Conservation (phyloP, 116 monocot genomes). For the Dioscorea cayenensis region DNA sequence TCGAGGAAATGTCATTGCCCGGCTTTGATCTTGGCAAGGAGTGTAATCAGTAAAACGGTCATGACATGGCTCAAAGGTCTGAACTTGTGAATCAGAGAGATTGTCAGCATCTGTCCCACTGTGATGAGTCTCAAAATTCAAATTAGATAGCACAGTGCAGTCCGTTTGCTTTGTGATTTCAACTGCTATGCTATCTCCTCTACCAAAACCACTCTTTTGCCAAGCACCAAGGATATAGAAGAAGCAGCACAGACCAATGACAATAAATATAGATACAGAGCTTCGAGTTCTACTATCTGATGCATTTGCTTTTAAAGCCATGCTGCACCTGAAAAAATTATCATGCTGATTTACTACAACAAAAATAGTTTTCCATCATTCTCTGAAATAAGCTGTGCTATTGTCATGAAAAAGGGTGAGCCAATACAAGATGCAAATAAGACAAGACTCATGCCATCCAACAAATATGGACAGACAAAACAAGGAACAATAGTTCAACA, state of each 20-base stretch:
- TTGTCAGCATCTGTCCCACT: constrained; percentile 12
- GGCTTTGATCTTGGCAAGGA: constrained; percentile 73
- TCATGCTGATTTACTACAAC: background rate
- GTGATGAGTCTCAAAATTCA: constrained; percentile 64
- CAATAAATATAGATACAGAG: constrained; percentile 51
- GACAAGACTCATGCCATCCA: no score
- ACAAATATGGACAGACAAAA: no score
- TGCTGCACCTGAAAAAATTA: constrained; percentile 25
- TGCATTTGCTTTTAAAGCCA: constrained; percentile 50
- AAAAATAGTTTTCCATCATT: background rate
- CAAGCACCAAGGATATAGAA: constrained; percentile 76
- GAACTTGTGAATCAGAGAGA: constrained; percentile 10
- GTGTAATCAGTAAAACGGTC: constrained; percentile 61
- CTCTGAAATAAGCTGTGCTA: background rate
- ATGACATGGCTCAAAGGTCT: constrained; percentile 42
- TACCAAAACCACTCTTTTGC: constrained; percentile 66
- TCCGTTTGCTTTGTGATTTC: constrained; percentile 50
- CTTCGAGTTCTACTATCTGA: constrained; percentile 42
- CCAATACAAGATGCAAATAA: no score
- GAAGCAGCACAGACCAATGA: constrained; percentile 65
- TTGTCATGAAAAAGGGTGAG: no score
- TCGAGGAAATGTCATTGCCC: constrained; percentile 77
- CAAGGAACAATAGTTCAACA: no score
- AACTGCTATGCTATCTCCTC: constrained; percentile 63
- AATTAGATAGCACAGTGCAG: constrained; percentile 37